Conservation (phyloP, 176 grass and related monocot species). For the Tuctoria greenei region DNA sequence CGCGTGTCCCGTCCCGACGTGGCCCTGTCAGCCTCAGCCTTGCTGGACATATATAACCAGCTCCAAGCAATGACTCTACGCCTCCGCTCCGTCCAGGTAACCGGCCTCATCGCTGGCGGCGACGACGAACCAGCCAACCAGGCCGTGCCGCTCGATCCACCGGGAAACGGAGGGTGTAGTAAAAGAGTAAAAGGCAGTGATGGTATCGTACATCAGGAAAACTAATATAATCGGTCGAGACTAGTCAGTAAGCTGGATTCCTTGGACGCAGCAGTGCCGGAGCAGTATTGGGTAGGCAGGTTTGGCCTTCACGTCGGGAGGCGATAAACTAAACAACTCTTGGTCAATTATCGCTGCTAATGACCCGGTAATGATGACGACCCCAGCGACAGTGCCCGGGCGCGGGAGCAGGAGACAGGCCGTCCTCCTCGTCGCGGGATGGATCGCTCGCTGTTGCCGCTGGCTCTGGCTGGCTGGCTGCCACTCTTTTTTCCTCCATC, state of each 20-base stretch:
- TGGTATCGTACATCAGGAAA: not conserved
- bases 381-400: not conserved
- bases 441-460: too few species aligned
- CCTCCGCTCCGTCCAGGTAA: too few species aligned
- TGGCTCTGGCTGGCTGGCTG: too few species aligned
- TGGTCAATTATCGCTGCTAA: not conserved
- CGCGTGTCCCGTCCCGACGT: conserved; percentile 13
- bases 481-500: not conserved
- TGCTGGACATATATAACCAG: too few species aligned
- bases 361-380: conserved; percentile 21
- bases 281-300: not conserved
- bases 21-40: conserved; percentile 16
- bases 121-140: too few species aligned
- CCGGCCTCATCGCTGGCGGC: too few species aligned
- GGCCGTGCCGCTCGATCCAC: too few species aligned
- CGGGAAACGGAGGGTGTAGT: too few species aligned
- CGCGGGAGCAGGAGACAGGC: conserved; percentile 25
- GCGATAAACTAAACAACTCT: conserved; percentile 30
- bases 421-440: not conserved
- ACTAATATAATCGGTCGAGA: not conserved
- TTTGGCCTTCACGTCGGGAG: conserved; percentile 36
- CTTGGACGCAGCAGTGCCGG: conserved; percentile 43
- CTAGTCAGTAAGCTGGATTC: conserved; percentile 10
- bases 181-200: not conserved
- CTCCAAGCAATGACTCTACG: not conserved